Percentiles rank a stretch among this genome's conserved stretches.
Conservation (phyloP, 371 early-diverging fungal genomes). For the Syncephalastrum monosporum region DNA sequence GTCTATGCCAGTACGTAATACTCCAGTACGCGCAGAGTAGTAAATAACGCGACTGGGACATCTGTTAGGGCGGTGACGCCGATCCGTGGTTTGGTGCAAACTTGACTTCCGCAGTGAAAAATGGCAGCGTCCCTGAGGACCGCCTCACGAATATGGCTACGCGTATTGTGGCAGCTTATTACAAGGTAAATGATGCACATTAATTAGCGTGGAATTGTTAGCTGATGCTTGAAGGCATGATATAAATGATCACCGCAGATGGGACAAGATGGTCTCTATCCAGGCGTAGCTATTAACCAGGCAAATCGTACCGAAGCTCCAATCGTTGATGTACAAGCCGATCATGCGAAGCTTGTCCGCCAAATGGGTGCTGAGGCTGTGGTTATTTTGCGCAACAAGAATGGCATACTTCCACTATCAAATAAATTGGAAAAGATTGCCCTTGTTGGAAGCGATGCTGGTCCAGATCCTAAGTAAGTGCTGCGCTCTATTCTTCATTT, state of each 20-base stretch:
- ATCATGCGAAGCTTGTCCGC: slow-evolving; percentile 28
- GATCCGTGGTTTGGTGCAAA: slow-evolving; percentile 17
- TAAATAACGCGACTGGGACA: too few relatives aligned
- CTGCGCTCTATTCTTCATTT: too few relatives aligned
- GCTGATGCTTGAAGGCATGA: too few relatives aligned
- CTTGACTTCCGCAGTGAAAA: slow-evolving; percentile 24
- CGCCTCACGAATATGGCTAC: slow-evolving; percentile 53
- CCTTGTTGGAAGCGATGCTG: slow-evolving; percentile 51
- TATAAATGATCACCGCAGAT: slow-evolving; percentile 4
- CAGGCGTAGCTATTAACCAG: slow-evolving; percentile 26
- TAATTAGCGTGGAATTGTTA: background rate
- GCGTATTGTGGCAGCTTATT: slow-evolving; percentile 55
- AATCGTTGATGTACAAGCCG: slow-evolving; percentile 31
- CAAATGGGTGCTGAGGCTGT: slow-evolving; percentile 36
- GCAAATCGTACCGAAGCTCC: slow-evolving; percentile 7
- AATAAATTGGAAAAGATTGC: slow-evolving; percentile 24
- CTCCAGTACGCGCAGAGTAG: too few relatives aligned
- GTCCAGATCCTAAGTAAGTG: slow-evolving; percentile 14
- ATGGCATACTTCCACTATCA: slow-evolving; percentile 29
- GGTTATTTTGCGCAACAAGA: slow-evolving; percentile 39
- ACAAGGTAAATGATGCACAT: slow-evolving; percentile 19
- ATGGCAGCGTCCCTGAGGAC: slow-evolving; percentile 16
- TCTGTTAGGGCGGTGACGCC: too few relatives aligned
- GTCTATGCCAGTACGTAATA: background rate
- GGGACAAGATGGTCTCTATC: slow-evolving; percentile 37